Evolutionary conservation across 352 stramenopile genomes (phyloP), one percentile per base, ranked within the genome.

Genomic region (Phytophthora hybrid): DNA sequence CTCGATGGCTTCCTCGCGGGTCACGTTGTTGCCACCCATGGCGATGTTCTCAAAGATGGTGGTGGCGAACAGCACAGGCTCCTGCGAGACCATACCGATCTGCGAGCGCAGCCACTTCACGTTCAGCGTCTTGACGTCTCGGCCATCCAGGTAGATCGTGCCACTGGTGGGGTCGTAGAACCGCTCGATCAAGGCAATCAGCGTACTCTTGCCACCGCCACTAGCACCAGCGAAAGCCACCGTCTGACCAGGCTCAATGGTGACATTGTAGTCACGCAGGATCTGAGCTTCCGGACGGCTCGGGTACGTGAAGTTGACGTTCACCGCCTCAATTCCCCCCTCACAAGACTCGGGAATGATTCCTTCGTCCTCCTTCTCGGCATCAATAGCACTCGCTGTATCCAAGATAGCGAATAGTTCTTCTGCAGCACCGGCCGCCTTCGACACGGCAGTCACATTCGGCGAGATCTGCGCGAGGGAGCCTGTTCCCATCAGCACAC

Each of bases 21-120:
- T 76, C 39, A 75, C 63, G 51, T 88, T 73, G 44, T 82, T 67
- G 19, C 81, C 83, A 10, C 90, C 90, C 63, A 90, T 89, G 18
- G 69, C 65, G 70, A 98, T 97, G 66, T 98, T 98, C n/a, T 98
- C 85, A 8, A 74, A 70, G 63, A 98, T 94, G 3, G 82, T 92
- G n/a, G 76, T 82, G 31, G 86, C 84, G 74, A 97, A 97, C 21
- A 98, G 78, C 31, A 89, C 89, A 0, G 90, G 88, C 62, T 97
- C 85, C 73, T 98, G 94, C 10, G 70, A 83, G 0, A 93, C 85
- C 13, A 95, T 70, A 1, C 84, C 73, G 34, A 82, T 88, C 65
- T 63, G 78, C 69, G 56, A 97, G 13, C n/a, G n/a, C n/a, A n/a
- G n/a, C n/a, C n/a, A n/a, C n/a, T n/a, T n/a, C n/a, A n/a, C n/a